Base-by-base conservation (phyloP, 345 rosid genomes). In the Moricandia moricandioides region DNA sequence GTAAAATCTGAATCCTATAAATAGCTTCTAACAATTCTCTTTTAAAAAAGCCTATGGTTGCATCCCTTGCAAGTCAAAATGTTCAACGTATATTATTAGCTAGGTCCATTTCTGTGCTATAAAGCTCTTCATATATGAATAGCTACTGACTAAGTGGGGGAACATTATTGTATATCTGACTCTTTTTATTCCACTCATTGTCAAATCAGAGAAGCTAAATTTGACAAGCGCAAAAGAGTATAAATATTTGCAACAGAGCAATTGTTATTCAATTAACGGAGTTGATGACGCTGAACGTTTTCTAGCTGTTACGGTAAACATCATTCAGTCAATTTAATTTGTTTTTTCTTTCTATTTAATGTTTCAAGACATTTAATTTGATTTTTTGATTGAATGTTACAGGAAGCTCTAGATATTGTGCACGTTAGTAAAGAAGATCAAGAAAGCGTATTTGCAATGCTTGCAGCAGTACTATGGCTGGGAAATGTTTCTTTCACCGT, bases 331-430 rank as follows among this genome's bases (percentile, higher is more conserved):
- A 35, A 49, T 10, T 0, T 7, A 9, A 24, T 21, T 3, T 71
- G 13, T 18, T 18, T 16, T 43, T 57, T 43, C 61, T 18, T 55
- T 17, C 69, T 35, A 12, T 5, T 69, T 34, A 52, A 24, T 35
- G 16, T 1, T 62, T 34, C 6, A 39, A 39, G 54, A 9, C 54
- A 63, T 33, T 14, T 34, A 16, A 2, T 49, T 59, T 8, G 7
- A 65, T 3, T 13, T 11, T 65, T 65, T 7, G 47, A 61, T 24
- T 49, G 31, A 49, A n/a, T 72, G 62, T 81, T 72, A 63, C 83
- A 95, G 99, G 99, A 95, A 82, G 99, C 97, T 77, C 62, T 95
- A 71, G 91, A 92, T 81, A 74, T 86, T 83, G 98, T 95, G 62
- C 99, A 95, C 72, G 84, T 92, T 63, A 88, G 87, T 88, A 86